A percentile compares a stretch with the other conserved stretches of the same genome.
These are phyloP conservation scores for Rhodotorula toruloides DNA, from an alignment of 768 basidiomycete species.

Conservation along the genomic window DNA sequence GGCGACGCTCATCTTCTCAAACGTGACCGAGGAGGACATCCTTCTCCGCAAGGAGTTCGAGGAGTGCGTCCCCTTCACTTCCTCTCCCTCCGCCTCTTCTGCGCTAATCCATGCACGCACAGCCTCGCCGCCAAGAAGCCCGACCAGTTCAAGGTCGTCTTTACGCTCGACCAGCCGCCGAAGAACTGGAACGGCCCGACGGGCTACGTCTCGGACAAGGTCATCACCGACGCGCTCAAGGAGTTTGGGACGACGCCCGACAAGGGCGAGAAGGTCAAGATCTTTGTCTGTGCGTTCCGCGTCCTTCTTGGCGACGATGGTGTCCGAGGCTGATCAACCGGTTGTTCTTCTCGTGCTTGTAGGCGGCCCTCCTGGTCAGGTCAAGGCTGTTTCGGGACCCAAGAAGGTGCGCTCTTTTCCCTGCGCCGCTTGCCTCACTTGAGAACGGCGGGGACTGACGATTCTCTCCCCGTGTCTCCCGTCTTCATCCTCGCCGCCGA, in stretches of 20 bases:
- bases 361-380: slow-evolving; percentile 73
- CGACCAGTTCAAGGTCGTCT: slow-evolving; percentile 67
- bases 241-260: slow-evolving; percentile 12
- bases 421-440: too few species aligned
- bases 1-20: slow-evolving; percentile 86
- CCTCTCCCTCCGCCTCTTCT: neutral
- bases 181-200: slow-evolving; percentile 62
- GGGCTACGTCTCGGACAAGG: slow-evolving; percentile 68
- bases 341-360: too few species aligned
- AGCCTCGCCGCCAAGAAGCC: slow-evolving; percentile 50
- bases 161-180: slow-evolving; percentile 73
- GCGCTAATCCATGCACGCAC: neutral
- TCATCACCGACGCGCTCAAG: slow-evolving; percentile 62
- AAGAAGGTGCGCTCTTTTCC: slow-evolving; percentile 59
- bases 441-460: too few species aligned
- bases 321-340: neutral
- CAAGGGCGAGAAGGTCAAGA: slow-evolving; percentile 68
- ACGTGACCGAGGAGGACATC: slow-evolving; percentile 84
- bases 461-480: neutral
- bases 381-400: slow-evolving; percentile 78
- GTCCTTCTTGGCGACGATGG: neutral
- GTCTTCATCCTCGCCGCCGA: neutral
- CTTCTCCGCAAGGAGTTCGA: slow-evolving; percentile 76
- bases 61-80: slow-evolving; percentile 1
- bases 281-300: slow-evolving; percentile 67